Conservation (phyloP, 352 stramenopile genomes). For the Pythium guiyangense region DNA sequence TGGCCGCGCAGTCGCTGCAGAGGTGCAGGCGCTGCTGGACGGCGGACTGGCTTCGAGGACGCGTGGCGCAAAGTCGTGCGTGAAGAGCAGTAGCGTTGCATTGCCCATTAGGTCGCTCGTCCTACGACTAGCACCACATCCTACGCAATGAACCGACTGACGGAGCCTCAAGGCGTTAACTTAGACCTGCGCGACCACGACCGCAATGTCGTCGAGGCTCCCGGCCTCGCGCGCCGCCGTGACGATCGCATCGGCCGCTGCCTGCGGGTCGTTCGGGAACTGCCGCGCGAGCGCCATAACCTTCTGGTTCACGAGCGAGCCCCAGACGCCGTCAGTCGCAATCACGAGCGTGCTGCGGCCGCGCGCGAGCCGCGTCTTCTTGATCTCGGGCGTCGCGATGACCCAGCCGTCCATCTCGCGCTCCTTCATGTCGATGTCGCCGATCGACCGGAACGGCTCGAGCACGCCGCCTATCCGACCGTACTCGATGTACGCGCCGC, state of each 20-base stretch:
- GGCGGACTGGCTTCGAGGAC: constrained; percentile 34
- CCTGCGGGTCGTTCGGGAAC: constrained; percentile 24
- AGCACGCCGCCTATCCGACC: constrained; percentile 71
- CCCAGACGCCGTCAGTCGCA: constrained; percentile 75
- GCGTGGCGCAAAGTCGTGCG: constrained; percentile 28
- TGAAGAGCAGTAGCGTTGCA: neutral
- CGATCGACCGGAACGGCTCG: constrained; percentile 80
- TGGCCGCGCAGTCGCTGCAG: constrained; percentile 26
- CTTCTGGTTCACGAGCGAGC: constrained; percentile 55
- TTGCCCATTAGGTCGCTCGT: neutral
- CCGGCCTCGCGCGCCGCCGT: constrained; percentile 40
- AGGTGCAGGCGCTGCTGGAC: constrained; percentile 37
- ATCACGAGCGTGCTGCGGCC: constrained; percentile 50
- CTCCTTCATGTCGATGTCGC: constrained; percentile 82
- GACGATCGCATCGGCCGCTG: constrained; percentile 47
- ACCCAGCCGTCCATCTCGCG: constrained; percentile 70
- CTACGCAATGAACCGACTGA: neutral
- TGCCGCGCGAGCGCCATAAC: constrained; percentile 38
- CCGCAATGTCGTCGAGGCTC: constrained; percentile 64
- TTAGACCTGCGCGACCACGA: constrained; percentile 42
- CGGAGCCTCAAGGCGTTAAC: neutral
- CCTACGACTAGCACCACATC: neutral
- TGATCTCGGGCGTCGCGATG: constrained; percentile 65
- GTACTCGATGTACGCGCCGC: constrained; percentile 65
- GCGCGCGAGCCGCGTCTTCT: constrained; percentile 33